phyloP scores from a whole-genome alignment of 306 rosid species.

The Prunus dulcis region DNA sequence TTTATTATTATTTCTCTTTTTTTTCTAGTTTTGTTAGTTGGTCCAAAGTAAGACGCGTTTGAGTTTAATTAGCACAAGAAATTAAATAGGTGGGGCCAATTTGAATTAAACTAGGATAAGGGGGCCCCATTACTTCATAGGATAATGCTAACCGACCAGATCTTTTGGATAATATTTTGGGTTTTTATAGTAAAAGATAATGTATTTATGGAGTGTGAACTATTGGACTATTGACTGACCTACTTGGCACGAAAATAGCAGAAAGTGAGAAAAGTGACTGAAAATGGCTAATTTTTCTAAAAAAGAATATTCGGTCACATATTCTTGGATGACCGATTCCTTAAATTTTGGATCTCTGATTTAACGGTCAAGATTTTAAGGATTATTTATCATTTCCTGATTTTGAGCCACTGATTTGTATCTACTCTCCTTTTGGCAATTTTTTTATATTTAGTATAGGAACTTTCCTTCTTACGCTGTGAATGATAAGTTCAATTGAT shows the following conservation, averaged over 20 bases:
- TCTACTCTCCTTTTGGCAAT: neutral
- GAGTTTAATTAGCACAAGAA: neutral
- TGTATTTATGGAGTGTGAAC: neutral
- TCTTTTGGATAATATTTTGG: slow-evolving; percentile 6
- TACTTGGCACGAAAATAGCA: neutral
- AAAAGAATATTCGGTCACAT: slow-evolving; percentile 19
- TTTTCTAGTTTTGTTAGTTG: slow-evolving; percentile 40
- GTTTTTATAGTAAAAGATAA: neutral
- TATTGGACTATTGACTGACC: neutral
- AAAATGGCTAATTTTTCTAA: neutral
- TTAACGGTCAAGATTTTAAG: neutral
- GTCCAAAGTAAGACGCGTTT: slow-evolving; percentile 17
- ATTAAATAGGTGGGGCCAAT: neutral
- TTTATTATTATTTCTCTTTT: neutral
- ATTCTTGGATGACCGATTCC: slow-evolving; percentile 9
- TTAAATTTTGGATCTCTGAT: slow-evolving; percentile 2
- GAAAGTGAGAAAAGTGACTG: neutral
- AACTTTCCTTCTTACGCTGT: neutral
- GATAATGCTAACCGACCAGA: slow-evolving; percentile 49
- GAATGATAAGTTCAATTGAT: no score
- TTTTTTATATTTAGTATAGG: neutral
- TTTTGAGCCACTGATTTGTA: neutral
- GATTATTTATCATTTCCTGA: neutral
- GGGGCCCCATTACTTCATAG: neutral
- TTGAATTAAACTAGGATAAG: slow-evolving; percentile 10